Percentiles rank a stretch among this genome's conserved stretches.
Conservation (phyloP, 192 early-diverging fungal genomes). For the Backusella tuberculispora region DNA sequence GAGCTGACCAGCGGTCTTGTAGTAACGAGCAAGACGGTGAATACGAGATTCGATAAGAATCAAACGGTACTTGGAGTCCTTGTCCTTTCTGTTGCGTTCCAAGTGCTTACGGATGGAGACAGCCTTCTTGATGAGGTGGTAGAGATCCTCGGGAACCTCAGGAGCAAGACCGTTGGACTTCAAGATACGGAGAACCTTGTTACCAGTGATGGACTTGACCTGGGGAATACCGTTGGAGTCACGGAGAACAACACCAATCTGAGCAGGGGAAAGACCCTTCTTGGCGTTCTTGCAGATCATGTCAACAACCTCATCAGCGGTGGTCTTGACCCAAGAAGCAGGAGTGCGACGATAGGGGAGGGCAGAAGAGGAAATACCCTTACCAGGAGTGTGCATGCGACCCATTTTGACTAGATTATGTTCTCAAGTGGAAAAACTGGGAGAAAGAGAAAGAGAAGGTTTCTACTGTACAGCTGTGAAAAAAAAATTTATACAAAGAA, state of each 20-base stretch:
- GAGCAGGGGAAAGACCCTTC: constrained; percentile 98
- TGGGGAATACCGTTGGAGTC: constrained; percentile 98
- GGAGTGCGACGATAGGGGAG: constrained; percentile 97
- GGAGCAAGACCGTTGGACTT: constrained; percentile 88
- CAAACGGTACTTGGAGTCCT: constrained; percentile 98
- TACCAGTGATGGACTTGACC: constrained; percentile 96
- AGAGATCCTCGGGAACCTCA: constrained; percentile 97
- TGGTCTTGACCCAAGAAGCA: constrained; percentile 98
- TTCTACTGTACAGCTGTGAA: neutral
- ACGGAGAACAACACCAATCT: constrained; percentile 97
- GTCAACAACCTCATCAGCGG: constrained; percentile 95
- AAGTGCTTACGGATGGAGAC: constrained; percentile 98
- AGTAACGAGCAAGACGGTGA: constrained; percentile 98
- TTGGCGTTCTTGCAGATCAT: constrained; percentile 99
- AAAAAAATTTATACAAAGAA: constrained; percentile 13
- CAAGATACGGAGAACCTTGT: constrained; percentile 99
- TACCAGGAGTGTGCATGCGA: constrained; percentile 89
- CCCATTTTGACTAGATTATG: constrained; percentile 23
- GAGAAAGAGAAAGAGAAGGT: constrained; percentile 10
- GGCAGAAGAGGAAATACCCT: constrained; percentile 91
- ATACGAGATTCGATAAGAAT: constrained; percentile 97
- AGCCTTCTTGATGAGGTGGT: constrained; percentile 99
- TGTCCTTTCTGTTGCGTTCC: constrained; percentile 99
- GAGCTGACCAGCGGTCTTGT: constrained; percentile 95
- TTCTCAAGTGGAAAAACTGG: constrained; percentile 16